Evolutionary conservation across 2,329 filamentous ascomycete species (phyloP).

Genomic region (Tolypocladium album): DNA sequence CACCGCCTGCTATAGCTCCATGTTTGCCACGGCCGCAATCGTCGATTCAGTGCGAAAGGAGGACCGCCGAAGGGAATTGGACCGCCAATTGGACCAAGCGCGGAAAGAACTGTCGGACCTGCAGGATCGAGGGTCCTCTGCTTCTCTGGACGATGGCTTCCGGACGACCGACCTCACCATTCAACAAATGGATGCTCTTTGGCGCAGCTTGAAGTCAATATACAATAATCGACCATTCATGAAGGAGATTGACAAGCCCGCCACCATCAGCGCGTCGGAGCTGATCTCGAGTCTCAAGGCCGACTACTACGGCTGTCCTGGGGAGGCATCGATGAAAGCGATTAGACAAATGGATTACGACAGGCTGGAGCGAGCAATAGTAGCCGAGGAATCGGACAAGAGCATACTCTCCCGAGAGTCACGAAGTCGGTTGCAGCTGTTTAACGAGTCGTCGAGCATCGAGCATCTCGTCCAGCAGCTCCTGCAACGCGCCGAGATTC

Average conservation of each 20-base stretch:
- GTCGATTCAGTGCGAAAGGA: conserved; percentile 51
- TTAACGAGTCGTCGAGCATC: conserved; percentile 14
- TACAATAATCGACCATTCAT: conserved; percentile 21
- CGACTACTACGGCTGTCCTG: conserved; percentile 17
- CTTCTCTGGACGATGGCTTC: conserved; percentile 3
- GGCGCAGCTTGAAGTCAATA: conserved; percentile 18
- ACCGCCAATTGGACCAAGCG: conserved; percentile 46
- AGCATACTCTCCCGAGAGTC: conserved; percentile 10
- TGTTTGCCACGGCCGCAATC: conserved; percentile 54
- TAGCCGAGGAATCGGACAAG: conserved; percentile 15
- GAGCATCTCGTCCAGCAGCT: conserved; percentile 17
- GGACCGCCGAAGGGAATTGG: conserved; percentile 46
- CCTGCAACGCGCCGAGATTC: conserved; percentile 14
- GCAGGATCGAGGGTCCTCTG: conserved; percentile 18
- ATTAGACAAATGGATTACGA: conserved; percentile 17
- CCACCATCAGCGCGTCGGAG: conserved; percentile 14
- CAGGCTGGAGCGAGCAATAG: conserved; percentile 16
- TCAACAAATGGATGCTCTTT: conserved; percentile 20
- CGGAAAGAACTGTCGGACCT: conserved; percentile 33
- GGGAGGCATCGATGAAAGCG: conserved; percentile 9
- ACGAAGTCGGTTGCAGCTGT: conserved; percentile 14
- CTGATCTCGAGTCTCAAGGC: conserved; percentile 15
- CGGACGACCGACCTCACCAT: conserved; percentile 8
- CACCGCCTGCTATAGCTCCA: conserved; percentile 57
- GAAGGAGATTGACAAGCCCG: conserved; percentile 22